phyloP scores from a whole-genome alignment of 78 protist genomes.

The Dictyostelium capitatum region DNA sequence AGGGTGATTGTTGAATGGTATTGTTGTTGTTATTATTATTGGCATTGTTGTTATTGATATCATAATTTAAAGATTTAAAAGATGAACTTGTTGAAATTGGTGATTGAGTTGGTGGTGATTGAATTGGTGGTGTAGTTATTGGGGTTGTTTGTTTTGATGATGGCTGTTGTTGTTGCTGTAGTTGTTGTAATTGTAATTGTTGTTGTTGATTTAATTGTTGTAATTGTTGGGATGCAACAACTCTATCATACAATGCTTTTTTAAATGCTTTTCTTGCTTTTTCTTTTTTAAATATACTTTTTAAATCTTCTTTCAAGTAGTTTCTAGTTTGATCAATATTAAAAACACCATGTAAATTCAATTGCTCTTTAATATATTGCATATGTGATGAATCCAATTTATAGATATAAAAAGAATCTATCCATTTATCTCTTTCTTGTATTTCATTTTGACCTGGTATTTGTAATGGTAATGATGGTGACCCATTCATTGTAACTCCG shows the following conservation, averaged over 20 bases:
- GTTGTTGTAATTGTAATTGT: not conserved
- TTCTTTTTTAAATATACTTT: slow-evolving; percentile 6
- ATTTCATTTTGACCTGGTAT: not conserved
- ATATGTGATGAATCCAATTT: slow-evolving; percentile 12
- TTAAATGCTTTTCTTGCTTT: slow-evolving; percentile 13
- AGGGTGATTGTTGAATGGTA: not conserved
- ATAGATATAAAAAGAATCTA: not conserved
- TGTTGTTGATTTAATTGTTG: not conserved
- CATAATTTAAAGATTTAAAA: slow-evolving; percentile 2
- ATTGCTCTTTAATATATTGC: slow-evolving; percentile 11
- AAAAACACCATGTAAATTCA: not conserved
- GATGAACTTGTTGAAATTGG: slow-evolving; percentile 11
- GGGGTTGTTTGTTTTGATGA: not conserved
- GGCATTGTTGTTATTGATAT: not conserved
- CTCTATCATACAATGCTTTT: slow-evolving; percentile 27
- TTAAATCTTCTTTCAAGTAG: not conserved
- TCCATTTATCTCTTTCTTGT: slow-evolving; percentile 3
- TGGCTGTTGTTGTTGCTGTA: not conserved
- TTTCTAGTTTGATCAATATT: slow-evolving; percentile 11
- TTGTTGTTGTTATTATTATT: not conserved
- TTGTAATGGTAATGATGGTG: not conserved
- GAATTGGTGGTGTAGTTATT: not conserved
- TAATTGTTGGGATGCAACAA: not conserved
- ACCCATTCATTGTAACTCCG: not conserved
- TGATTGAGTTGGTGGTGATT: not conserved